Evolutionary conservation across 2,329 filamentous ascomycete genomes (phyloP).

Genomic region (Leptographium radiaticola): DNA sequence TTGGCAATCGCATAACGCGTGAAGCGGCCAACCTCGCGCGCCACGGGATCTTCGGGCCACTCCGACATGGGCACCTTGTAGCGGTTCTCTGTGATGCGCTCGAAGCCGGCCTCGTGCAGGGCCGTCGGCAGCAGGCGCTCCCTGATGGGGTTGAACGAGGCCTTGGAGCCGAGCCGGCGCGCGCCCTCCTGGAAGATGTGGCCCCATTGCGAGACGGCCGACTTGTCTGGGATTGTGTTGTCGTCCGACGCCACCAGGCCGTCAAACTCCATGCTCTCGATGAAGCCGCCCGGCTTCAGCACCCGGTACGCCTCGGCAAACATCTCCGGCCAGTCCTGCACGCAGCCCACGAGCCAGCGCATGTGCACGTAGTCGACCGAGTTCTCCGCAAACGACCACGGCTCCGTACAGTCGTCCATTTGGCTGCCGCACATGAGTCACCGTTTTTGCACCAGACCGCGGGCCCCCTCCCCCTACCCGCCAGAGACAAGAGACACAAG

Average conservation of each 20-base stretch:
- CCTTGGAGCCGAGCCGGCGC: background rate
- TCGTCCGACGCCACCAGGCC: conserved; percentile 14
- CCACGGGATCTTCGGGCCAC: conserved; percentile 21
- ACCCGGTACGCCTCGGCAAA: conserved; percentile 11
- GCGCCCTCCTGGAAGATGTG: background rate
- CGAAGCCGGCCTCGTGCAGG: background rate
- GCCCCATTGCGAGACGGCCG: conserved; percentile 13
- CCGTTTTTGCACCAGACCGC: too few relatives aligned
- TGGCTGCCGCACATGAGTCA: conserved; percentile 4
- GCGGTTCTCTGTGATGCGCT: background rate
- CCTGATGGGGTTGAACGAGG: background rate
- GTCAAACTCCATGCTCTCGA: conserved; percentile 12
- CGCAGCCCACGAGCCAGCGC: conserved; percentile 15
- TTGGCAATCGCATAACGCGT: conserved; percentile 1
- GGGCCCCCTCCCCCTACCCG: too few relatives aligned
- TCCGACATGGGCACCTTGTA: conserved; percentile 14
- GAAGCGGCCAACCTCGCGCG: conserved; percentile 15
- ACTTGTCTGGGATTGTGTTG: conserved; percentile 8
- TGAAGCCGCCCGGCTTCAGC: conserved; percentile 36
- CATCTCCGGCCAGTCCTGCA: conserved; percentile 13
- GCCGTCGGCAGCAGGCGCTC: background rate
- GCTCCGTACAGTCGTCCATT: conserved; percentile 15
- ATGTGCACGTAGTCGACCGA: conserved; percentile 17
- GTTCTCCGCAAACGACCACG: conserved; percentile 13
- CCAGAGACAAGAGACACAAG: background rate